A percentile compares a stretch with the other conserved stretches of the same genome.
Evolutionary conservation across 345 rosid species (phyloP).

Genomic region (Moringa oleifera): DNA sequence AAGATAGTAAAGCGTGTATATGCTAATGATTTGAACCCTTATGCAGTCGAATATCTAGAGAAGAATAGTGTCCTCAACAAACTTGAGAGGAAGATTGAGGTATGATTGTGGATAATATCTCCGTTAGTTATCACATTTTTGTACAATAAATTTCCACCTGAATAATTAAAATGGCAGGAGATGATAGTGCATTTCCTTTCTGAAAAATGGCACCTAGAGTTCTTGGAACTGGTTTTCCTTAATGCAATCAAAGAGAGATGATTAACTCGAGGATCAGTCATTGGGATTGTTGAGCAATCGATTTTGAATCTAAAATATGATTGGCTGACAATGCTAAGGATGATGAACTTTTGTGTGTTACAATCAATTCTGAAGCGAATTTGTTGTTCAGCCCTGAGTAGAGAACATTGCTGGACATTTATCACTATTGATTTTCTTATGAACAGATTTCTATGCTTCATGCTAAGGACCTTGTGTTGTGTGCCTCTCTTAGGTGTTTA

Average conservation of each 20-base stretch:
- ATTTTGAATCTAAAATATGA: background rate
- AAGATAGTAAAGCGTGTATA: slow-evolving; percentile 74
- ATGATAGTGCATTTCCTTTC: background rate
- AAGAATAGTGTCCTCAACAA: slow-evolving; percentile 70
- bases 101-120: slow-evolving; percentile 16
- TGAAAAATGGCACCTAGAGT: background rate
- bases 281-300: background rate
- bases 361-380: background rate
- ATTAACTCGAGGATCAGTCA: background rate
- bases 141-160: background rate
- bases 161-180: background rate
- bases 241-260: background rate
- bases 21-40: slow-evolving; percentile 91
- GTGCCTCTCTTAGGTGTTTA: slow-evolving; percentile 46
- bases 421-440: background rate
- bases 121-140: background rate
- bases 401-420: background rate
- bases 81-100: slow-evolving; percentile 72
- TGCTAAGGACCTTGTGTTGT: slow-evolving; percentile 5
- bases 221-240: too few species aligned
- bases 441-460: slow-evolving; percentile 6
- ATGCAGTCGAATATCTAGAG: slow-evolving; percentile 71
- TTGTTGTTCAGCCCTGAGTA: background rate
- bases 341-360: background rate
- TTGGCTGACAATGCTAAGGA: background rate